A percentile compares a stretch with the other conserved stretches of the same genome.
These are phyloP conservation scores for Verbascum thapsus DNA, from an alignment of 257 asterid species.

Conservation along the genomic window DNA sequence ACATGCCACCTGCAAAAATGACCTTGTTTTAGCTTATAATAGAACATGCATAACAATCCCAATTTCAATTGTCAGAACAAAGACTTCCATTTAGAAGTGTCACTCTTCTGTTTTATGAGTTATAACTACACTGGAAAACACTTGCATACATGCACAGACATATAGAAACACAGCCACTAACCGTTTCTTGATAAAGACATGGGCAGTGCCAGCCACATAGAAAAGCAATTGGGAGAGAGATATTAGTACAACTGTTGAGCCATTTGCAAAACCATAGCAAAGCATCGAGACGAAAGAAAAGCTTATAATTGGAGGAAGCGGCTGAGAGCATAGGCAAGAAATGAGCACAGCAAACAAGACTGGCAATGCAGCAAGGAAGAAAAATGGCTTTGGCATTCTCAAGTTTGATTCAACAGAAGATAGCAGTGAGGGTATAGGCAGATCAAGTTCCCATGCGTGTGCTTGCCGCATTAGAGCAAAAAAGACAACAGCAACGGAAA, in stretches of 20 bases:
- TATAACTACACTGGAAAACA: conserved; percentile 12
- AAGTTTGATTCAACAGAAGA: conserved; percentile 87
- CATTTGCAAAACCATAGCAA: conserved; percentile 83
- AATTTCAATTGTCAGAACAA: conserved; percentile 12
- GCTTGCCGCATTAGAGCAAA: conserved; percentile 96
- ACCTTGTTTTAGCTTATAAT: conserved; percentile 34
- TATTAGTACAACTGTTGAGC: conserved; percentile 61
- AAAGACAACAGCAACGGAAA: conserved; percentile 71
- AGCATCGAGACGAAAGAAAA: conserved; percentile 62
- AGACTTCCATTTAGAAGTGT: background rate
- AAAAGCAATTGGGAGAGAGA: conserved; percentile 62
- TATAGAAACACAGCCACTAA: conserved; percentile 42
- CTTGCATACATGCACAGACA: conserved; percentile 1
- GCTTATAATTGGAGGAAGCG: conserved; percentile 60
- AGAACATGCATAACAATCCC: conserved; percentile 16
- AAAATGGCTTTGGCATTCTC: conserved; percentile 64
- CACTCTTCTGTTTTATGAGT: conserved; percentile 9
- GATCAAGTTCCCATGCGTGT: conserved; percentile 81
- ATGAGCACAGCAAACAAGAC: conserved; percentile 51
- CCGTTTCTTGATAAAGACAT: conserved; percentile 74
- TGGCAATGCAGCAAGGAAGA: conserved; percentile 60
- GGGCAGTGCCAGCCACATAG: conserved; percentile 58
- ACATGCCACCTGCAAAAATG: conserved; percentile 66
- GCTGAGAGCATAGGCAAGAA: conserved; percentile 60
- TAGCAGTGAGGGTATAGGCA: conserved; percentile 77